Percentiles rank a stretch among this genome's conserved stretches.
Conservation (phyloP, 108 stramenopile genomes). For the Cyclotella kingstonii region DNA sequence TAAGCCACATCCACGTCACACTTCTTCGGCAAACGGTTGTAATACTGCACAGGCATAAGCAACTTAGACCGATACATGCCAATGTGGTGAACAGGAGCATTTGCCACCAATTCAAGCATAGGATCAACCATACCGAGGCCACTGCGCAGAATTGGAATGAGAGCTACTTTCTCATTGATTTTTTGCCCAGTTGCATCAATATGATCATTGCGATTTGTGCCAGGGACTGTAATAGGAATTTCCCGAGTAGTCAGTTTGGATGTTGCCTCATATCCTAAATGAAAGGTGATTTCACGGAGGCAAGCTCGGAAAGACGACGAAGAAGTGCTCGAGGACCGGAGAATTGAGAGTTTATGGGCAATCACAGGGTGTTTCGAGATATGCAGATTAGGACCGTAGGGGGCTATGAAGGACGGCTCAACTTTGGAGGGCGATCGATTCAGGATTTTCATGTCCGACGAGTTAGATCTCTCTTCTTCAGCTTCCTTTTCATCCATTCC, state of each 20-base stretch:
- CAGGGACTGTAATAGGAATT: conserved; percentile 69
- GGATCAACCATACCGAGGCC: conserved; percentile 96
- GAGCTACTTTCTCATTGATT: conserved; percentile 65
- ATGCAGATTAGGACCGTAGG: conserved; percentile 52
- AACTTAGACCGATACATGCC: conserved; percentile 91
- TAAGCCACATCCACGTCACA: conserved; percentile 84
- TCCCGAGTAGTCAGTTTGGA: conserved; percentile 61
- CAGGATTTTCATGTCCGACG: not conserved
- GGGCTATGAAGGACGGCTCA: conserved; percentile 28
- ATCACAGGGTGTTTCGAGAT: conserved; percentile 77
- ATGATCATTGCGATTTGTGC: conserved; percentile 34
- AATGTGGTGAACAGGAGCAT: conserved; percentile 94
- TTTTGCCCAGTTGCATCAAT: conserved; percentile 58
- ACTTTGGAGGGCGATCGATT: conserved; percentile 17
- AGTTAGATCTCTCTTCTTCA: conserved; percentile 11
- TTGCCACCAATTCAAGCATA: conserved; percentile 93
- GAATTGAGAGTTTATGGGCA: conserved; percentile 72
- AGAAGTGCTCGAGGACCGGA: conserved; percentile 72
- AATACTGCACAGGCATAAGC: conserved; percentile 91
- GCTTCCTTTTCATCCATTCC: conserved; percentile 31
- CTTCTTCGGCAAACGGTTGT: conserved; percentile 90
- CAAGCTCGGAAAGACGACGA: conserved; percentile 82
- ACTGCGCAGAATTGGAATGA: conserved; percentile 93
- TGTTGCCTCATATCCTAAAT: conserved; percentile 98
- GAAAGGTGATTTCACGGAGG: conserved; percentile 92